phyloP scores from a whole-genome alignment of 2,329 filamentous ascomycete genomes.

The Epichloe gansuensis region DNA sequence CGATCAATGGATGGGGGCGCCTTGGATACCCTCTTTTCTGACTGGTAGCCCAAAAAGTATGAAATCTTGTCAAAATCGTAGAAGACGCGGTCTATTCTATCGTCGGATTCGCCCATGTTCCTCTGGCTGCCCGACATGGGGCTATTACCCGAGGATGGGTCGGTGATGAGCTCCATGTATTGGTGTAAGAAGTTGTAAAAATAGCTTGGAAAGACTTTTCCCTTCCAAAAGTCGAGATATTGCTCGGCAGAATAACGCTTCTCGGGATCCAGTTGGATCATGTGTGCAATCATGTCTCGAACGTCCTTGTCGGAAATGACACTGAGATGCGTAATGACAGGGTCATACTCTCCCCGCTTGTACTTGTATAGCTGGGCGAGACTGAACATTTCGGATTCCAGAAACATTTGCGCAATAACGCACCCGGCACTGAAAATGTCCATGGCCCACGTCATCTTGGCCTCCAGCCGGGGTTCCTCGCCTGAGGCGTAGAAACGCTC shows the following conservation, averaged over 20 bases:
- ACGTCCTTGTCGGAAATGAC: constrained; percentile 82
- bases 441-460: constrained; percentile 79
- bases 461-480: constrained; percentile 46
- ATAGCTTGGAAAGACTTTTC: constrained; percentile 87
- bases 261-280: constrained; percentile 91
- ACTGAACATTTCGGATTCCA: constrained; percentile 95
- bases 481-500: constrained; percentile 73
- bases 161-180: constrained; percentile 92
- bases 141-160: constrained; percentile 68
- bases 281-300: constrained; percentile 79
- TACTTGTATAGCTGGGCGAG: constrained; percentile 93
- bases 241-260: constrained; percentile 87
- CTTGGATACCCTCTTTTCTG: constrained; percentile 28
- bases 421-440: constrained; percentile 96
- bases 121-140: constrained; percentile 51
- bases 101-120: constrained; percentile 78
- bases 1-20: constrained; percentile 19
- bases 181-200: constrained; percentile 97
- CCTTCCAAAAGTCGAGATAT: constrained; percentile 83
- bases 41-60: constrained; percentile 72
- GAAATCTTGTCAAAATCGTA: constrained; percentile 97
- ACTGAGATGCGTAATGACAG: constrained; percentile 63
- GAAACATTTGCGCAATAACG: constrained; percentile 89
- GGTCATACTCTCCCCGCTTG: constrained; percentile 82
- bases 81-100: constrained; percentile 85